Conservation (phyloP, 169 alveolate genomes). For the Miamiensis avidus region DNA sequence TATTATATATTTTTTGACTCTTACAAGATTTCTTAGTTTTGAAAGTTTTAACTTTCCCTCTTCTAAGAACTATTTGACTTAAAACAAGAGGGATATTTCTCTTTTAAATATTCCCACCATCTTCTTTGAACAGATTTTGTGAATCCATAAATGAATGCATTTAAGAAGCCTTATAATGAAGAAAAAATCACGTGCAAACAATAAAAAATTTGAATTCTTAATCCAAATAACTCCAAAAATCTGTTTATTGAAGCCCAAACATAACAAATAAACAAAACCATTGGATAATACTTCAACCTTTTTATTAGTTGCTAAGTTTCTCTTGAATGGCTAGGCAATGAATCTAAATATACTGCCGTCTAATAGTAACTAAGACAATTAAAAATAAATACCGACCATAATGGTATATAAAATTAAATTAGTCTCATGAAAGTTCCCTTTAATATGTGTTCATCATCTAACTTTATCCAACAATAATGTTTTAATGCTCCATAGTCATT, state of each 20-base stretch:
- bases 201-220: no score
- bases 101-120: neutral
- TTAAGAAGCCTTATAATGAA: neutral
- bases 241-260: neutral
- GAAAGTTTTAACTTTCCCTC: neutral
- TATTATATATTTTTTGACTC: neutral
- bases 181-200: neutral
- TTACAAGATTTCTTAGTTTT: no score
- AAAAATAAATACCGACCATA: neutral
- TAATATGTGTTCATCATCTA: neutral
- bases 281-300: neutral
- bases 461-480: neutral
- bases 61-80: no score
- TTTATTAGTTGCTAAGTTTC: neutral
- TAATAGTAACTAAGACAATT: no score
- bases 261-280: neutral
- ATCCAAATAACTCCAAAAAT: neutral
- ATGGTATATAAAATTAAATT: neutral
- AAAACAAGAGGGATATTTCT: neutral
- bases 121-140: neutral
- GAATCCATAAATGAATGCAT: neutral
- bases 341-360: neutral
- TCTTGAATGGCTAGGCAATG: neutral
- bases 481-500: neutral
- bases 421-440: neutral